phyloP scores from a whole-genome alignment of 345 rosid genomes.

The Theobroma cacao region DNA sequence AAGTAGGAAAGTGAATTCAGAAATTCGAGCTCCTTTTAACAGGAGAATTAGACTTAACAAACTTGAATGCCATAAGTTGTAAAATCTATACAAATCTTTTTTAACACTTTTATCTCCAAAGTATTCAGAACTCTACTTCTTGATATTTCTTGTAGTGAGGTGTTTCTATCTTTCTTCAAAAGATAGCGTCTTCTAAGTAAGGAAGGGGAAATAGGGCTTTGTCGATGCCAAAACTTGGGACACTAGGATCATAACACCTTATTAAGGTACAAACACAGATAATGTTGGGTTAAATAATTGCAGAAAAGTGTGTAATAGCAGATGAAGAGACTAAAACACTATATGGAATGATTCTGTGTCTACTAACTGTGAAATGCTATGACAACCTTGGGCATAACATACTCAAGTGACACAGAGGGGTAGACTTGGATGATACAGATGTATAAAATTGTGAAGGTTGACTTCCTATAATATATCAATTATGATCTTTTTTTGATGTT shows the following conservation, averaged over 20 bases:
- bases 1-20: neutral
- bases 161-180: neutral
- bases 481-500: neutral
- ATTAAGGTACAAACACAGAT: neutral
- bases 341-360: neutral
- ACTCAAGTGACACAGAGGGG: neutral
- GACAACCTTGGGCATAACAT: neutral
- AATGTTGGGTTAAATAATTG: neutral
- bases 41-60: neutral
- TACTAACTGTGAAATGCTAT: neutral
- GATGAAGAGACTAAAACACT: neutral
- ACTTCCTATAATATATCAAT: neutral
- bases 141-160: neutral
- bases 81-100: neutral
- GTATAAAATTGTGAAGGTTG: no score
- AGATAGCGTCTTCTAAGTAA: neutral
- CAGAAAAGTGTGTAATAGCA: neutral
- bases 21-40: slow-evolving; percentile 2
- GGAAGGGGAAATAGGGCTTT: neutral
- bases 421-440: no score
- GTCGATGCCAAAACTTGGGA: neutral
- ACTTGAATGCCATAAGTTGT: neutral
- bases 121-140: neutral
- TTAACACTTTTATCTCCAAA: neutral
- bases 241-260: neutral